Base-by-base conservation (phyloP, 2,329 filamentous ascomycete genomes). In the Aspergillus phoenicis region DNA sequence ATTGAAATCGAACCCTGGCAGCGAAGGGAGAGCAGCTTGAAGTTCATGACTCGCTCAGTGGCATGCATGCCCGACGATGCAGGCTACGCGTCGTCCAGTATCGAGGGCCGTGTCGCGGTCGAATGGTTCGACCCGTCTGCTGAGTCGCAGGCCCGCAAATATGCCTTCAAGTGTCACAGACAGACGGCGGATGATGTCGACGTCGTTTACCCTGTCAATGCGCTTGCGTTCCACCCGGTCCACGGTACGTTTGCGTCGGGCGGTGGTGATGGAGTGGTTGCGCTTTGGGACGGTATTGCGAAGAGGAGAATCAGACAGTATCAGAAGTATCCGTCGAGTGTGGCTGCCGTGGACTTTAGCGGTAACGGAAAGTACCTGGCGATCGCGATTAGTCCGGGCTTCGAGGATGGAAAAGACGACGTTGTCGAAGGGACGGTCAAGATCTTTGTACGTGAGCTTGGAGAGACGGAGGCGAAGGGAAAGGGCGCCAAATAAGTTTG, bases 121-220 rank as follows among this genome's bases (percentile, higher is more conserved):
- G 95, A 99, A 77, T 98, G 93, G 91, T 98, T 99, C 75, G 95
- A 98, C 73, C 91, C 95, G 15, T 91, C 88, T 5, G 82, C 87
- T 45, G 91, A 94, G 75, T 93, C 91, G 4, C 93, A 98, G 79
- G 89, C 91, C 41, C 87, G 93, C 67, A 98, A 97, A 77, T 99
- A 98, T 76, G 95, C 95, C 13, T 99, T 99, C 86, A 99, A 99
- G 78, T 99, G 95, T 78, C 95, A 99, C 78, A 87, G 95, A 4
- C 91, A 96, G 75, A 84, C 87, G 30, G 74, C 80, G 57, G 84
- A 84, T 47, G 87, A 87, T 53, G 87, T 84, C 28, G 93, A 97
- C 70, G 84, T 97, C 4, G 91, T 97, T 3, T 97, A 93, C 71
- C 93, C 93, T 0, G 93, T 97, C 67, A 95, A 97, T 73, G 90